Conservation (phyloP, 2,329 filamentous ascomycete species). For the Colletotrichum zoysiae region DNA sequence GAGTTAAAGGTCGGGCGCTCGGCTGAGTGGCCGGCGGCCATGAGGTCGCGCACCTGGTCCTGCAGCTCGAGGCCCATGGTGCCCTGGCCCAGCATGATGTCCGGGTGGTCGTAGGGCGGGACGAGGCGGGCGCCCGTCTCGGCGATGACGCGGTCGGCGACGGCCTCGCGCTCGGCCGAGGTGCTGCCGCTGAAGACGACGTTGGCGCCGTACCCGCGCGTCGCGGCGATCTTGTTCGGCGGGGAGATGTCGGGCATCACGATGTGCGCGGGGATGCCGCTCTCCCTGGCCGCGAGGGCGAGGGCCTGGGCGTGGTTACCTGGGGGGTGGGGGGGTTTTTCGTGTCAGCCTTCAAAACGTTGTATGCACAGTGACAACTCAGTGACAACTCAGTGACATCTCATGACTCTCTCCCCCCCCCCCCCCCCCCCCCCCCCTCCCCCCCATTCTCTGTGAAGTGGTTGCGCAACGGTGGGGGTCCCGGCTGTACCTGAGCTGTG, state of each 20-base stretch:
- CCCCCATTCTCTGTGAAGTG: no score
- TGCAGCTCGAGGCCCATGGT: slow-evolving; percentile 88
- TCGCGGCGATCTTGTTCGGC: slow-evolving; percentile 88
- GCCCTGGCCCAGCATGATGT: slow-evolving; percentile 95
- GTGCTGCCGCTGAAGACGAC: slow-evolving; percentile 88
- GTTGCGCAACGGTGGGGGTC: neutral
- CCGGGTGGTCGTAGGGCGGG: slow-evolving; percentile 91
- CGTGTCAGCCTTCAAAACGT: neutral
- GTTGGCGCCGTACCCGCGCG: slow-evolving; percentile 79
- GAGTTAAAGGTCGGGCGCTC: slow-evolving; percentile 36
- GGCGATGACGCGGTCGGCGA: slow-evolving; percentile 75
- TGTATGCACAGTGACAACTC: neutral
- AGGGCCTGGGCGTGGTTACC: slow-evolving; percentile 97
- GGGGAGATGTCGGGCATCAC: slow-evolving; percentile 92
- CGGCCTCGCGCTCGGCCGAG: slow-evolving; percentile 82
- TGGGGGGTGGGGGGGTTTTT: slow-evolving; percentile 51
- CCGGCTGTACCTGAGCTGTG: slow-evolving; percentile 82
- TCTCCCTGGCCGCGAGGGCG: slow-evolving; percentile 82
- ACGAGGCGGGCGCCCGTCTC: slow-evolving; percentile 83
- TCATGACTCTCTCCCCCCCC: no score
- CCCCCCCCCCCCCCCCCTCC: no score
- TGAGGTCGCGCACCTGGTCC: slow-evolving; percentile 73
- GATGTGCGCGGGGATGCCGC: slow-evolving; percentile 83
- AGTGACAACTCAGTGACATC: neutral
- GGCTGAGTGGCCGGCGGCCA: slow-evolving; percentile 50